Conservation (phyloP, 2,329 filamentous ascomycete species). For the Pestalotiopsis sp. region DNA sequence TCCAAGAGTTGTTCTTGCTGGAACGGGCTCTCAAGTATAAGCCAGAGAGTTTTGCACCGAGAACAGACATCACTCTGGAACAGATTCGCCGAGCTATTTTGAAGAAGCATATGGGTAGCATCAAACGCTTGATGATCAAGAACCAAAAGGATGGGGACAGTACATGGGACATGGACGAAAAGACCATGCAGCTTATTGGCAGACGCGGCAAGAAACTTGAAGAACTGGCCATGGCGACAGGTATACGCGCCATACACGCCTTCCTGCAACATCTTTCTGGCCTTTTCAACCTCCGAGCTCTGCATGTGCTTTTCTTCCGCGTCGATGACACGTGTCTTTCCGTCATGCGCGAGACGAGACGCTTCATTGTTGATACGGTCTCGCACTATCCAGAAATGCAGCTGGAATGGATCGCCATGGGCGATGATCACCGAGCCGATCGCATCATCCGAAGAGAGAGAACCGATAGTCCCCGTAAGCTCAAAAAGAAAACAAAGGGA, state of each 20-base stretch:
- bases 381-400: conserved; percentile 55
- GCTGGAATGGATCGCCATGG: conserved; percentile 59
- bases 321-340: conserved; percentile 57
- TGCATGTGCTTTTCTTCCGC: conserved; percentile 56
- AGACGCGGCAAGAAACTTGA: conserved; percentile 47
- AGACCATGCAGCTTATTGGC: conserved; percentile 55
- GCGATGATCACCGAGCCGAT: conserved; percentile 48
- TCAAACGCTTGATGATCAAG: conserved; percentile 61
- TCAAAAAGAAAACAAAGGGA: conserved; percentile 27
- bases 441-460: conserved; percentile 42
- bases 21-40: conserved; percentile 53
- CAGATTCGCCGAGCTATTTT: conserved; percentile 59
- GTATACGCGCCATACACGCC: conserved; percentile 52
- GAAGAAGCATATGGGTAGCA: conserved; percentile 54
- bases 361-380: conserved; percentile 60
- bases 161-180: conserved; percentile 59
- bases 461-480: conserved; percentile 27
- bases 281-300: conserved; percentile 49
- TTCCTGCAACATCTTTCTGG: conserved; percentile 55
- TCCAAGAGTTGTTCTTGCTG: conserved; percentile 61
- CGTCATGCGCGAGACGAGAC: conserved; percentile 56
- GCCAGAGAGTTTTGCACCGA: conserved; percentile 53
- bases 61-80: conserved; percentile 51
- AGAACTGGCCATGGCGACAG: conserved; percentile 58
- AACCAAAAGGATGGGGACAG: conserved; percentile 46